These are phyloP conservation scores for Metschnikowia aberdeeniae DNA, from an alignment of 805 yeast species.

Conservation along the genomic window DNA sequence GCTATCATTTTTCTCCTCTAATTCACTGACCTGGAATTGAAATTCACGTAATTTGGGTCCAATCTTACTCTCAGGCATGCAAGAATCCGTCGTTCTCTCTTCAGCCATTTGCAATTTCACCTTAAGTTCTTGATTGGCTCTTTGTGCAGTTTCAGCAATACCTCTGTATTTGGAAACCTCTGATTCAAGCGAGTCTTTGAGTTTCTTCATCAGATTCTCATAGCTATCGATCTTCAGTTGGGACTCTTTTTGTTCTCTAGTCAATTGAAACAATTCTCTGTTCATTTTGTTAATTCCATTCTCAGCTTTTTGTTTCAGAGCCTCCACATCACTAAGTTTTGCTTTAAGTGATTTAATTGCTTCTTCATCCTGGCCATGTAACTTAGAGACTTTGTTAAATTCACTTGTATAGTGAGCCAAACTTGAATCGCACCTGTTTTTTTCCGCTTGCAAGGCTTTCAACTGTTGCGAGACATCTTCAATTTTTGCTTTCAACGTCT, in stretches of 20 bases:
- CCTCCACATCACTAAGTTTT: conserved; percentile 30
- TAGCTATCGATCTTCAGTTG: conserved; percentile 40
- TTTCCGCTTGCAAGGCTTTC: conserved; percentile 25
- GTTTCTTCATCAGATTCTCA: conserved; percentile 38
- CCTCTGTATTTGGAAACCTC: conserved; percentile 20
- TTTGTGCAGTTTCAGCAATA: conserved; percentile 18
- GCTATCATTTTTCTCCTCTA: conserved; percentile 30
- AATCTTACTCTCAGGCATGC: conserved; percentile 14
- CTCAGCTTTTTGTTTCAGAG: conserved; percentile 63
- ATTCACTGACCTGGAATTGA: conserved; percentile 7
- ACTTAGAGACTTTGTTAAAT: conserved; percentile 28
- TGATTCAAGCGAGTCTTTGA: conserved; percentile 33
- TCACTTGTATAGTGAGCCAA: conserved; percentile 30
- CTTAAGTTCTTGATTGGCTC: conserved; percentile 24
- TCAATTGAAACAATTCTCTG: conserved; percentile 67
- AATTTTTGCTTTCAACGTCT: conserved; percentile 18
- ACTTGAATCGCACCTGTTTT: conserved; percentile 26
- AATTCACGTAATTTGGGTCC: conserved; percentile 13
- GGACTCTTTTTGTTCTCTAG: conserved; percentile 52
- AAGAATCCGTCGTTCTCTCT: conserved; percentile 8
- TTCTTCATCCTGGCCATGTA: conserved; percentile 22
- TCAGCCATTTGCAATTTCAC: conserved; percentile 17
- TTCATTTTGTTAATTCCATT: conserved; percentile 89
- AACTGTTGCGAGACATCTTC: conserved; percentile 21
- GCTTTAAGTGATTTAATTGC: conserved; percentile 25